Base-by-base conservation (phyloP, 768 basidiomycete species). In the Tricholoma furcatifolium region DNA sequence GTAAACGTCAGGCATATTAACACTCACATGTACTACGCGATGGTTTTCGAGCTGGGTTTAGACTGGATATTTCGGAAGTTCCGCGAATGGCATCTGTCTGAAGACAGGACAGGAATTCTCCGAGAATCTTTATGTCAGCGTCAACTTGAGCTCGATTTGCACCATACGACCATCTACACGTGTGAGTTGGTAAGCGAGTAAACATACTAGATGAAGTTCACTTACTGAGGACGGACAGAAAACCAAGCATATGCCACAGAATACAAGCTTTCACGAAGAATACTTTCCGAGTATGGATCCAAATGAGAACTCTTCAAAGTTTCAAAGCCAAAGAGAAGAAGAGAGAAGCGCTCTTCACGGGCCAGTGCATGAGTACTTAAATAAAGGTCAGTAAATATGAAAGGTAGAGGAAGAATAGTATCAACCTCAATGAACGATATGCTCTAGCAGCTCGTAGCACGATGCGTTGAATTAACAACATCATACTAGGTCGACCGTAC, bases 141-240 rank as follows among this genome's bases (percentile, higher is more conserved):
- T 89, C 85, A 17, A 98, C 75, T 70, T 98, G 94, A 5, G 93
- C 84, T 2, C 93, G 85, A 67, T 92, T 92, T 21, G 91, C 89
- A n/a, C 96, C 97, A 65, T 86, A 97, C 4, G 95, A 88, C 95
- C 96, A 98, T 61, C 95, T 98, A 1, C 97, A 1, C 20, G 48
- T 32, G 17, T 31, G 23, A n/a, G 21, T 52, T 3, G 55, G 44
- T 43, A 38, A 21, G 48, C 24, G 57, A 36, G 40, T 45, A 32
- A 39, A n/a, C 21, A 47, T 43, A 35, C 15, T 30, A 24, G 23
- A 39, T 47, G 35, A 4, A 12, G n/a, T n/a, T 43, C 32, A 32
- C 91, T 69, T 67, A 97, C 95, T 93, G 93, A 8, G 94, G 88
- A n/a, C 88, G 81, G 43, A 87, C 81, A n/a, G 87, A 74, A 70